Evolutionary conservation across 169 alveolate species (phyloP).

Genomic region (Prorocentrum cordatum): DNA sequence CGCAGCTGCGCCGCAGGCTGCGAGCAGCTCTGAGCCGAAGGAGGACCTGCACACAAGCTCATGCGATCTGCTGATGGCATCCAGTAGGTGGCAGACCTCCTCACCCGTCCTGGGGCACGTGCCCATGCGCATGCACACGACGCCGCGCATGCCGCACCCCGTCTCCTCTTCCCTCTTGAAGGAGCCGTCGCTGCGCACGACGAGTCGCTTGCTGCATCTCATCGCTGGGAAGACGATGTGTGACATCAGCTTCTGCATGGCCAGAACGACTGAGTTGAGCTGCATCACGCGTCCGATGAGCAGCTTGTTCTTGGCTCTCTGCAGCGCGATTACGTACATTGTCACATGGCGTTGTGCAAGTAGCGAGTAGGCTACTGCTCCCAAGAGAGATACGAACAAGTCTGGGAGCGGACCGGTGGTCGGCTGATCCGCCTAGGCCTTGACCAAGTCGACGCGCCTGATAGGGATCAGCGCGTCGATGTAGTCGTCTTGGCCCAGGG

Average conservation of each 20-base stretch:
- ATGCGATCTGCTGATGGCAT: no score
- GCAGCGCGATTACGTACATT: background rate
- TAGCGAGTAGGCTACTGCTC: background rate
- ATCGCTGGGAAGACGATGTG: background rate
- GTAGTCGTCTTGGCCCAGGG: background rate
- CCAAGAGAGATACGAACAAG: background rate
- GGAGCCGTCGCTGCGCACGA: background rate
- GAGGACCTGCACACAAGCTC: no score
- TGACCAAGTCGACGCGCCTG: background rate
- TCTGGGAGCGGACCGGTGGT: background rate
- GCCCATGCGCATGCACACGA: background rate
- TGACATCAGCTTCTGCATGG: background rate
- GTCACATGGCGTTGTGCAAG: background rate
- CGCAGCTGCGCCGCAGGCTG: no score
- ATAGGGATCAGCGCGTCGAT: background rate
- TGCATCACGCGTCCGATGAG: background rate
- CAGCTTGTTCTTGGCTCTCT: background rate
- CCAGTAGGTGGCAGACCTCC: background rate
- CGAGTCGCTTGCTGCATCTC: background rate
- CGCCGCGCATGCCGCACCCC: background rate
- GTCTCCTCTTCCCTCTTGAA: background rate
- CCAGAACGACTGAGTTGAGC: background rate
- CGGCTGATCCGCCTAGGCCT: background rate
- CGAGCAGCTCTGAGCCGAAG: no score
- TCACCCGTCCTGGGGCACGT: background rate